These are phyloP conservation scores for Coniochaeta hoffmannii DNA, from an alignment of 2,329 filamentous ascomycete species.

Conservation along the genomic window DNA sequence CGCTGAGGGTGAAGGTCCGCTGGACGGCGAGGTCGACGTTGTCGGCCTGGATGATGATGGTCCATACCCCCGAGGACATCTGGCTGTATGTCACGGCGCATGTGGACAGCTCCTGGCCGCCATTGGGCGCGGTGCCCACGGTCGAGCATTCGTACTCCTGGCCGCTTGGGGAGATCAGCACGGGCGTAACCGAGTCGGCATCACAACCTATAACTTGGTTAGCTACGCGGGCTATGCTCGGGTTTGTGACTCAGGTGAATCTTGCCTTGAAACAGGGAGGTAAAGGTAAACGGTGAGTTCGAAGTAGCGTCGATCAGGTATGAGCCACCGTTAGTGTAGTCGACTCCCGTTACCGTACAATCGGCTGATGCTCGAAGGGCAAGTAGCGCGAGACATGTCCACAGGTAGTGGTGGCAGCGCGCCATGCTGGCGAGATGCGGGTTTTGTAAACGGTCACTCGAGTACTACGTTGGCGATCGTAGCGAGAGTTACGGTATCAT, in stretches of 20 bases:
- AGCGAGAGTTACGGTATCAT: background rate
- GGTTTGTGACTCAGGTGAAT: background rate
- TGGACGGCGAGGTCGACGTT: slow-evolving; percentile 14
- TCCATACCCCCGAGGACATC: slow-evolving; percentile 13
- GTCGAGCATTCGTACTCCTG: slow-evolving; percentile 11
- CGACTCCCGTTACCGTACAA: slow-evolving; percentile 14
- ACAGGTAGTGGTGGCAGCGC: background rate
- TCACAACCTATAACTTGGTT: slow-evolving; percentile 6
- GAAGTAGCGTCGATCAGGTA: slow-evolving; percentile 15
- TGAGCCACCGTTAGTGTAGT: slow-evolving; percentile 17
- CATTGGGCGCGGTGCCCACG: slow-evolving; percentile 9
- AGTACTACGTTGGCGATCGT: background rate
- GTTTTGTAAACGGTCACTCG: background rate
- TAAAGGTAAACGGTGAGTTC: slow-evolving; percentile 12
- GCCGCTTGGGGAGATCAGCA: slow-evolving; percentile 12
- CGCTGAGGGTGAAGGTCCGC: slow-evolving; percentile 12
- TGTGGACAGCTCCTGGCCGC: slow-evolving; percentile 10
- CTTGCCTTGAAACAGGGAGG: slow-evolving; percentile 13
- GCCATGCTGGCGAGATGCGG: slow-evolving; percentile 1
- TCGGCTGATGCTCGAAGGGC: slow-evolving; percentile 2
- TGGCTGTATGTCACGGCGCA: slow-evolving; percentile 9
- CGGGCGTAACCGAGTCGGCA: slow-evolving; percentile 11
- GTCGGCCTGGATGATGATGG: slow-evolving; percentile 16
- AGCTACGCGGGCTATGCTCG: background rate
- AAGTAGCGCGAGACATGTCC: slow-evolving; percentile 4